phyloP scores from a whole-genome alignment of 768 basidiomycete genomes.

The Cystobasidium ongulense region DNA sequence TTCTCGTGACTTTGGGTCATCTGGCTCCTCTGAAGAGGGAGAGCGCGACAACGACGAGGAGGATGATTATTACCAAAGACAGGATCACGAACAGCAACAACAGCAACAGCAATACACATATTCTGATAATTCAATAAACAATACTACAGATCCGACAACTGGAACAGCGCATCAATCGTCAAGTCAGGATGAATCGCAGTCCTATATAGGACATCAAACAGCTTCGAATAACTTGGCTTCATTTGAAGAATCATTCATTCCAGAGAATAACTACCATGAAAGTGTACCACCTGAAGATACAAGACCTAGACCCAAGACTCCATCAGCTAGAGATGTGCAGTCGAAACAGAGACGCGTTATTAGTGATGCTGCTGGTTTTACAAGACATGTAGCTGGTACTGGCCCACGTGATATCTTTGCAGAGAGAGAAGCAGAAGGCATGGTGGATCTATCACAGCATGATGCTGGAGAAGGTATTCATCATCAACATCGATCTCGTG shows the following conservation, averaged over 20 bases:
- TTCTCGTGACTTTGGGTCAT: constrained; percentile 26
- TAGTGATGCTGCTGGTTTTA: constrained; percentile 24
- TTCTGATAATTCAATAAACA: not conserved
- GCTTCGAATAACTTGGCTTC: constrained; percentile 18
- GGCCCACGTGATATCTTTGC: constrained; percentile 18
- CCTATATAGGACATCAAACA: constrained; percentile 1
- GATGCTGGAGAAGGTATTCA: not conserved
- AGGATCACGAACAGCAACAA: not conserved
- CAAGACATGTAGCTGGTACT: not conserved
- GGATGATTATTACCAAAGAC: not conserved
- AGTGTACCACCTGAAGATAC: not conserved
- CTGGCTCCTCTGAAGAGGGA: constrained; percentile 24
- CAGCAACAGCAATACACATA: not conserved
- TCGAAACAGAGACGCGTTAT: constrained; percentile 9
- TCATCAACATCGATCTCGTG: not conserved
- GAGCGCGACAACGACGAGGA: not conserved
- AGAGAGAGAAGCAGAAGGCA: not conserved
- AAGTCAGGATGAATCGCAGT: not conserved
- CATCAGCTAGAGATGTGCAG: constrained; percentile 10
- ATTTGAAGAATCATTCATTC: constrained; percentile 28
- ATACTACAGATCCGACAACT: not conserved
- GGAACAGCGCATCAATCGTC: not conserved
- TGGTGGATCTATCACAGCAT: constrained; percentile 15
- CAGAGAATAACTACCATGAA: not conserved
- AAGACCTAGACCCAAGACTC: not conserved